Conservation (phyloP, 257 asterid genomes). For the Ophiorrhiza pumila region DNA sequence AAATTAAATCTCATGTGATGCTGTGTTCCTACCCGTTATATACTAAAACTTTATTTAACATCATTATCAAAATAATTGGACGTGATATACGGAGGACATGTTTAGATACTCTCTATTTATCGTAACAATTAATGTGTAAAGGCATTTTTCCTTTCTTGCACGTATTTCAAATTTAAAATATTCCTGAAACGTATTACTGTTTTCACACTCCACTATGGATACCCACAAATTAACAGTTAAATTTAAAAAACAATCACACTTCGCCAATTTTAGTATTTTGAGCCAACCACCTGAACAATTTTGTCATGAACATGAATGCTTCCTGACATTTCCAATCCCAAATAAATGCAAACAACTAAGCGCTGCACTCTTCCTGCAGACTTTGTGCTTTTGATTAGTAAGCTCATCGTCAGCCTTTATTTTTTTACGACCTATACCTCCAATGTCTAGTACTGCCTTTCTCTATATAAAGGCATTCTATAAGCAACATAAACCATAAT, state of each 20-base stretch:
- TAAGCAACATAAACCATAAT: background rate
- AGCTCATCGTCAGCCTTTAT: background rate
- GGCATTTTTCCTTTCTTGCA: background rate
- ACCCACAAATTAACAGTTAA: background rate
- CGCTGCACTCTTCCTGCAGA: background rate
- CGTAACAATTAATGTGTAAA: background rate
- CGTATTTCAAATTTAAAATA: background rate
- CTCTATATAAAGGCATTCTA: background rate
- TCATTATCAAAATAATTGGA: background rate
- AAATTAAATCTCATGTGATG: background rate
- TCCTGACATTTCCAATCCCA: background rate
- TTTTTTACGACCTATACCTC: background rate
- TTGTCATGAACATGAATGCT: background rate
- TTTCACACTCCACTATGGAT: background rate
- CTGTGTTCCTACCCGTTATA: background rate
- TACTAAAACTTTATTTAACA: background rate
- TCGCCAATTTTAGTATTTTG: background rate
- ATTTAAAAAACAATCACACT: background rate
- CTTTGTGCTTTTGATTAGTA: background rate
- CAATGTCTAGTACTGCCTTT: background rate
- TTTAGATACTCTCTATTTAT: background rate
- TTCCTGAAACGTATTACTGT: background rate
- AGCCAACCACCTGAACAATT: background rate
- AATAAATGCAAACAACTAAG: conserved; percentile 1
- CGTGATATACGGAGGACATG: background rate